These are phyloP conservation scores for Xerocomus cyaneibrunnescens DNA, from an alignment of 1,284 basidiomycete genomes.

Conservation along the genomic window DNA sequence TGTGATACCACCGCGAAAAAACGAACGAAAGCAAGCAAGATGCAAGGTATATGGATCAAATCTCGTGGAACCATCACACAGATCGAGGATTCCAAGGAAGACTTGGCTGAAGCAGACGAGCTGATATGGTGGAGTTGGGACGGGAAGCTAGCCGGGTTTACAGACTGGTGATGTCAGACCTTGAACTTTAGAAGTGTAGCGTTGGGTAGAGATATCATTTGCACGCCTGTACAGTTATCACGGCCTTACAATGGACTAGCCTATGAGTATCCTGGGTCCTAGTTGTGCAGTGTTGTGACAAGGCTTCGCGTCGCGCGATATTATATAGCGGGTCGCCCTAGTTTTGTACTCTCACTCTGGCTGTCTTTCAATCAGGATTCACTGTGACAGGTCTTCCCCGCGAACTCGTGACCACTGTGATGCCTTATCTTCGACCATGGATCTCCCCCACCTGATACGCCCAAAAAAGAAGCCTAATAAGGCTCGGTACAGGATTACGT, in stretches of 20 bases:
- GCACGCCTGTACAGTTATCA: slow-evolving; percentile 7
- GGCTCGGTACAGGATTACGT: too few relatives aligned
- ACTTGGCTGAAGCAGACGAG: slow-evolving; percentile 55
- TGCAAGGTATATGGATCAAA: slow-evolving; percentile 63
- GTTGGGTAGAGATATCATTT: background rate
- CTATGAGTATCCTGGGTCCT: background rate
- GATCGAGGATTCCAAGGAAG: background rate
- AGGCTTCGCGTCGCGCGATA: too few relatives aligned
- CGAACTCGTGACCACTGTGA: too few relatives aligned
- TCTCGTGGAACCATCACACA: slow-evolving; percentile 18
- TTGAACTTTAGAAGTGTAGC: background rate
- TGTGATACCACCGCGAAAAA: slow-evolving; percentile 7
- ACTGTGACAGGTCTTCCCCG: too few relatives aligned
- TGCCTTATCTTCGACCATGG: too few relatives aligned
- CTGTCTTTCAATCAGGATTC: too few relatives aligned
- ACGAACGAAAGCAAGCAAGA: slow-evolving; percentile 37
- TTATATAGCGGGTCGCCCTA: too few relatives aligned
- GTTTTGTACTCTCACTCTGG: too few relatives aligned
- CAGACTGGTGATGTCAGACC: slow-evolving; percentile 53
- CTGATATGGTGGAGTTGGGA: slow-evolving; percentile 84
- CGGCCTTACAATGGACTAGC: background rate
- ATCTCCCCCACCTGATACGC: too few relatives aligned
- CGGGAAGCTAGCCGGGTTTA: slow-evolving; percentile 66
- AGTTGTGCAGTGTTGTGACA: background rate
- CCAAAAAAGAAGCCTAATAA: too few relatives aligned